Base-by-base conservation (phyloP, 2,329 filamentous ascomycete species). In the Penicillium brasilianum region DNA sequence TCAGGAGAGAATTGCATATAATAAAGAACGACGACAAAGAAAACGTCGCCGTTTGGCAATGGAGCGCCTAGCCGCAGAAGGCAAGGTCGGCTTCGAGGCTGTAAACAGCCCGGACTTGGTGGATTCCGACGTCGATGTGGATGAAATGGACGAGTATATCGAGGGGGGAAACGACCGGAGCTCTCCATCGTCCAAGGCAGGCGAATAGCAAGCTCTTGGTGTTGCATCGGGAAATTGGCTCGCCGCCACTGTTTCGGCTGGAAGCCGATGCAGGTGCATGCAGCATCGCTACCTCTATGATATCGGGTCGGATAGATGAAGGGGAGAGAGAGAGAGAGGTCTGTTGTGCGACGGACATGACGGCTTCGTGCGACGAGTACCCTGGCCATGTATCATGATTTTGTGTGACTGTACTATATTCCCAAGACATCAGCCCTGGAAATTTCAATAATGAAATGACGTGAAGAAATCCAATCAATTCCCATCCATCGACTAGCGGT, bases 1-100 rank as follows among this genome's bases (percentile, higher is more conserved):
- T 25, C 34, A 58, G 25, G 57, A 53, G 14, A 46, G 51, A 37
- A 30, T 59, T 14, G 57, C 51, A 9, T 55, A 59, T 16, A 59
- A 59, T n/a, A 39, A 46, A 16, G 51, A 55, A 13, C 57, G 57
- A 32, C 57, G 57, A 20, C 34, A 37, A 36, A 50, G 51, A 16
- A 59, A 59, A 46, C 54, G 54, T 22, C 54, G 43, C 22, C 39
- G 41, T 5, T n/a, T 36, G 18, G 54, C 54, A 20, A 25, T 56
- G 30, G 54, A 54, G 37, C 41, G 54, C 14, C 30, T 46, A 7
- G 39, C 54, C 4, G 41, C 43, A 6, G 41, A 48, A 43, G 57
- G 52, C 3, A 25, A 32, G 8, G 34, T 9, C 9, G 9, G 44
- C 25, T 14, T 34, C 10, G 54, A 56, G 13, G 20, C 9, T 32